Evolutionary conservation across 495 filamentous ascomycete species (phyloP), one percentile per base, ranked within the genome.

Genomic region (Penicillium antarcticum): DNA sequence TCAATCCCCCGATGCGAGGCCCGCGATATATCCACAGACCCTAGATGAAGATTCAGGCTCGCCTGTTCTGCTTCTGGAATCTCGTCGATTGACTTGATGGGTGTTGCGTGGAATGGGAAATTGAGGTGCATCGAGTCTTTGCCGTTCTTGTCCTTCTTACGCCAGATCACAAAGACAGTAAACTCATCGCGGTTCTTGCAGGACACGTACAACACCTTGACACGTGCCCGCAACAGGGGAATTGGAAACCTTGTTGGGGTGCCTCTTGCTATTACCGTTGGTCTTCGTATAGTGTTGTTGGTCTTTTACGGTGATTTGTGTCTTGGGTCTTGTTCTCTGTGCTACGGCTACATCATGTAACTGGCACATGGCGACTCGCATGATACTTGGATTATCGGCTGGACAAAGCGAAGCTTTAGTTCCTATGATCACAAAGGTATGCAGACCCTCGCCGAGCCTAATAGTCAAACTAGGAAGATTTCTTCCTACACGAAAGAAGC

Each of bases 191-290:
- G 48, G 12, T 68, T 58, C 0, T 65, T 42, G 39, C 62, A 68
- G n/a, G 67, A 74, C 63, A 77, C 69, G 49, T 67, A 74, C 1
- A 77, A 53, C 8, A 66, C 49, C 36, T 14, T 39, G 36, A 39
- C 36, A 63, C 31, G 60, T 57, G 8, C 56, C 56, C 12, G 24
- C 4, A 29, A 29, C 7, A 63, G 60, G 65, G 73, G 73, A 9
- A 56, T 74, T 40, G 71, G 69, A 0, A 71, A 72, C 33, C 57
- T 74, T 16, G 53, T 76, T 19, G 68, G 69, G 48, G 68, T 73
- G 64, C 73, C 73, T 32, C 42, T 74, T 1, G 69, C 73, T 2
- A 58, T 74, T 26, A 65, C 68, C 5, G 52, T 73, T 36, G 73
- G 73, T 11, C 62, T 71, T 34, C 63, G 73, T 13, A 58, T 67